Percentiles rank a stretch among this genome's conserved stretches.
These are phyloP conservation scores for Pachysandra terminalis DNA, from an alignment of 164 flowering plant genomes.

Conservation along the genomic window DNA sequence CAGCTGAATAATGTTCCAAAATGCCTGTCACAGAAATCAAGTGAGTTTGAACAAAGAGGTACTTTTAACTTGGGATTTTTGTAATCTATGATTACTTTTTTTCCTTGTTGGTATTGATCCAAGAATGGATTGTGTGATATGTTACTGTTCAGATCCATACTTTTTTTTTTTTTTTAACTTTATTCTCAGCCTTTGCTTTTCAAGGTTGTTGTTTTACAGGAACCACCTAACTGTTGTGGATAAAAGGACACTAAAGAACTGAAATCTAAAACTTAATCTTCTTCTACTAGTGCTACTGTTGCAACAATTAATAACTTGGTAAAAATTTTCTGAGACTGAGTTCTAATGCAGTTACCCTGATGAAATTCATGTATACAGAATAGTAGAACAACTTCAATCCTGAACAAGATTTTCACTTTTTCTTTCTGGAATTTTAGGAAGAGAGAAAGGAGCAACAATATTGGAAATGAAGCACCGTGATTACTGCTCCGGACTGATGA, in stretches of 20 bases:
- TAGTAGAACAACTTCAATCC: background rate
- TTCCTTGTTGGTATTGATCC: no score
- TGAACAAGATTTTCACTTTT: background rate
- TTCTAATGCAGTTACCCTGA: background rate
- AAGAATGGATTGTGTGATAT: no score
- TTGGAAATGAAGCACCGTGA: slow-evolving; percentile 65
- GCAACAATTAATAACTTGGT: no score
- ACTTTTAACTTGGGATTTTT: slow-evolving; percentile 16
- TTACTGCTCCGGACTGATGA: slow-evolving; percentile 32
- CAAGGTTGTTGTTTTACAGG: background rate
- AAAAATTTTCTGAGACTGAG: no score
- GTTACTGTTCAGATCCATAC: no score
- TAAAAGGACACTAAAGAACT: no score
- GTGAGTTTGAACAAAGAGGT: slow-evolving; percentile 32
- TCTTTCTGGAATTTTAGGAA: slow-evolving; percentile 30
- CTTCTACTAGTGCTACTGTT: no score
- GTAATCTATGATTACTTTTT: slow-evolving; percentile 1
- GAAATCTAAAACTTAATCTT: no score
- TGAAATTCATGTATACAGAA: background rate
- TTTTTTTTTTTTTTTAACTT: no score
- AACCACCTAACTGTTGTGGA: background rate
- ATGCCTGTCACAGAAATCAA: slow-evolving; percentile 54
- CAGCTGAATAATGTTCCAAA: slow-evolving; percentile 14
- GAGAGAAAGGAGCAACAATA: slow-evolving; percentile 40
- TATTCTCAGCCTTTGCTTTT: no score